Evolutionary conservation across 2,329 filamentous ascomycete species (phyloP), one percentile per base, ranked within the genome.

Genomic region (Trichophyton rubrum): DNA sequence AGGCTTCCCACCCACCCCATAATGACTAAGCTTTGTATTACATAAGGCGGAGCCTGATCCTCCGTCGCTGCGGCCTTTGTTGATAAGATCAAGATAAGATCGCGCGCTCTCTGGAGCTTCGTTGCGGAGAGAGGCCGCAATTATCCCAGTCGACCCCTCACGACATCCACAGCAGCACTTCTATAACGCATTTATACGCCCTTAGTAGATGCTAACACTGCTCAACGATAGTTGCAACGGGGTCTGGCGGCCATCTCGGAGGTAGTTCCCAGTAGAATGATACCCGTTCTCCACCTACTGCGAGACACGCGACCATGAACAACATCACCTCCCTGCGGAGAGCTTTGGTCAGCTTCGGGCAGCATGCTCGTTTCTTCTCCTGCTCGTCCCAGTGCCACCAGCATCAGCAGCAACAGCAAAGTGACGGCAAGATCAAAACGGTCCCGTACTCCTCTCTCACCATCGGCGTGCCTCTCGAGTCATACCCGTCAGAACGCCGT

Each of bases 391-490:
- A 56, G 5, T 22, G 15, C 43, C 49, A 35, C 55, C 47, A 61
- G 9, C 58, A n/a, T n/a, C n/a, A 61, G 45, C 24, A 61, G 41
- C 27, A 7, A 30, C 27, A 38, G 33, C 58, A 61, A 49, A 62
- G 59, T 15, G 24, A 60, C n/a, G 59, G 53, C 56, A 62, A 62
- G 56, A 61, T 64, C 24, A 62, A 62, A 45, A 60, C 67, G 45
- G 68, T 71, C 24, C 88, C 89, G 0, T 95, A 90, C 72, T 77
- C 81, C 20, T 78, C 85, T 51, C 80, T 95, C 60, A 87, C 84
- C 3, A 84, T 96, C 56, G 90, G 90, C 61, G 82, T 93, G 3
- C 89, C 89, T 13, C 83, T 82, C 61, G 90, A 96, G 73, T 86
- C 83, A n/a, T 90, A 82, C 67, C 82, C 85, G 0, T 83, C 85